Conservation (phyloP, 352 stramenopile species). For the Phytopythium oedochilum region DNA sequence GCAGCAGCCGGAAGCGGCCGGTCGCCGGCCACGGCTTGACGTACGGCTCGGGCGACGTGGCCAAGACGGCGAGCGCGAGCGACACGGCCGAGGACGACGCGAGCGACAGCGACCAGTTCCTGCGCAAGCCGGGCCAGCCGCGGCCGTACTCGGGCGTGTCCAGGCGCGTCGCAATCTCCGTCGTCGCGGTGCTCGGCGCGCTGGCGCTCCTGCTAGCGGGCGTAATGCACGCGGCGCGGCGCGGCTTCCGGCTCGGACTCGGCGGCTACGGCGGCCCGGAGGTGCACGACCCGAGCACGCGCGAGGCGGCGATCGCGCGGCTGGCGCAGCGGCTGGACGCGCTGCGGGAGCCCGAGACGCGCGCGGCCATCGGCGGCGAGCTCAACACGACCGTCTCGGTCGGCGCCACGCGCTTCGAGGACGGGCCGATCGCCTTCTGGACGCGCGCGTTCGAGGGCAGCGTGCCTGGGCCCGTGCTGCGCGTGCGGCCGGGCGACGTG, state of each 20-base stretch:
- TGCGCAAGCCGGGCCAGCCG: conserved; percentile 1
- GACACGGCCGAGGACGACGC: conserved; percentile 9
- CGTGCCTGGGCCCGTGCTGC: conserved; percentile 52
- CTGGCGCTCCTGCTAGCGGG: conserved; percentile 15
- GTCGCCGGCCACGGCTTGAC: not conserved
- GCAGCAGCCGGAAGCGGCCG: conserved; percentile 4
- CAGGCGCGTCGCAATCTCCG: conserved; percentile 9
- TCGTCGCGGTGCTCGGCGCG: conserved; percentile 11
- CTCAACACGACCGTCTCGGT: conserved; percentile 62
- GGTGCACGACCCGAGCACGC: conserved; percentile 1
- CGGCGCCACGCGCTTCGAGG: conserved; percentile 28
- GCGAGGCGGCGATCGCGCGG: conserved; percentile 8
- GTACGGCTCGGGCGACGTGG: conserved; percentile 20
- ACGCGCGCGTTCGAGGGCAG: conserved; percentile 60
- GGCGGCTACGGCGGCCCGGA: not conserved
- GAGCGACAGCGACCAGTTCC: conserved; percentile 21
- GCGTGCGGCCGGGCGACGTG: conserved; percentile 57
- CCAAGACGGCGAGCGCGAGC: not conserved
- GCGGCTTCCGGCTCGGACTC: not conserved
- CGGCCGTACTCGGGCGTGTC: conserved; percentile 8
- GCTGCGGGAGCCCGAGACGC: conserved; percentile 30
- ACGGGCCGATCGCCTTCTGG: conserved; percentile 63
- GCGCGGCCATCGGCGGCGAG: conserved; percentile 37
- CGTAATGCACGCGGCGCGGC: conserved; percentile 9
- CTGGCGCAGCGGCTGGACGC: conserved; percentile 32